Percentiles rank a stretch among this genome's conserved stretches.
Evolutionary conservation across 441 rosid genomes (phyloP).

Genomic region (Jatropha podagrica): DNA sequence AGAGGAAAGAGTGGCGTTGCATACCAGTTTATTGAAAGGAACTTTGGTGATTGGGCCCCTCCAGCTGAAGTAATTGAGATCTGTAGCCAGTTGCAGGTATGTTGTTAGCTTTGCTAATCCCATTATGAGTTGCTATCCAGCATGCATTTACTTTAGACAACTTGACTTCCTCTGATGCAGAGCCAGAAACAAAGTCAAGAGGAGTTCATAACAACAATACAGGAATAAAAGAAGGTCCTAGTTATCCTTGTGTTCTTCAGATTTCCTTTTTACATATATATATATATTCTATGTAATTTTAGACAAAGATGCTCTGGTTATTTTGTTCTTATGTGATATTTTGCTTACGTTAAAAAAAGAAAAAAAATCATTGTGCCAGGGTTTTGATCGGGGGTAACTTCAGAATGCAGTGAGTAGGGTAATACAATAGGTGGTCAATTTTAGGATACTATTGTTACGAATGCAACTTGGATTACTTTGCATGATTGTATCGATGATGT

Average conservation of each 20-base stretch:
- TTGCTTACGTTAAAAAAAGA: background rate
- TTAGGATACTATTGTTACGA: background rate
- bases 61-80: slow-evolving; percentile 52
- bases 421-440: background rate
- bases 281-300: slow-evolving; percentile 7
- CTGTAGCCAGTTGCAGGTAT: slow-evolving; percentile 57
- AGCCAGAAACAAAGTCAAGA: slow-evolving; percentile 34
- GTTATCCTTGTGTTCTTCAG: slow-evolving; percentile 8
- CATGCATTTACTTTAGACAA: slow-evolving; percentile 16
- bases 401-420: background rate
- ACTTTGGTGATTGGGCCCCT: slow-evolving; percentile 72
- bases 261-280: slow-evolving; percentile 13
- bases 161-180: slow-evolving; percentile 39
- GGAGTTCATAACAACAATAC: slow-evolving; percentile 22
- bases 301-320: background rate
- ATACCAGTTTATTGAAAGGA: slow-evolving; percentile 69
- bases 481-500: background rate
- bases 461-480: background rate
- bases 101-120: slow-evolving; percentile 12
- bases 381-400: background rate
- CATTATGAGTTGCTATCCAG: background rate
- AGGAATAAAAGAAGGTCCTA: slow-evolving; percentile 20
- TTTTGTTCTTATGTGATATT: background rate
- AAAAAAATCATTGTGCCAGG: background rate
- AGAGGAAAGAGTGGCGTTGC: slow-evolving; percentile 52